A percentile compares a stretch with the other conserved stretches of the same genome.
Evolutionary conservation across 2,329 filamentous ascomycete genomes (phyloP).

Genomic region (Phoma sp.): DNA sequence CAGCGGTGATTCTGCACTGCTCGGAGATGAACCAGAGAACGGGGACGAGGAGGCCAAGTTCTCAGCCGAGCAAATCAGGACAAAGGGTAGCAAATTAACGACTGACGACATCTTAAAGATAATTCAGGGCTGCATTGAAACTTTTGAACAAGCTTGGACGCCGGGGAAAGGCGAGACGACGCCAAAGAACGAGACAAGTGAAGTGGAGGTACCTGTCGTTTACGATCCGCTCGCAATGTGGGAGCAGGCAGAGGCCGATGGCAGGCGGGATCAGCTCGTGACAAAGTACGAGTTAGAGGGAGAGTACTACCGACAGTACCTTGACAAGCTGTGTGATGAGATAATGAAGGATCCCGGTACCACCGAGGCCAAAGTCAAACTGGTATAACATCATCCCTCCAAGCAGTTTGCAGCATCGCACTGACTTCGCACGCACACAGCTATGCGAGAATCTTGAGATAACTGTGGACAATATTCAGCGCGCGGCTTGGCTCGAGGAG

Average conservation of each 20-base stretch:
- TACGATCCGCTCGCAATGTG: slow-evolving; percentile 28
- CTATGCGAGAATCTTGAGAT: slow-evolving; percentile 67
- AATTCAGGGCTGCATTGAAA: slow-evolving; percentile 36
- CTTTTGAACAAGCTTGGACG: slow-evolving; percentile 26
- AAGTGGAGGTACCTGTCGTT: slow-evolving; percentile 9
- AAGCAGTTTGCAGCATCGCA: no score
- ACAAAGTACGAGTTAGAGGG: slow-evolving; percentile 21
- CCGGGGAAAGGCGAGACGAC: slow-evolving; percentile 21
- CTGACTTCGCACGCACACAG: slow-evolving; percentile 52
- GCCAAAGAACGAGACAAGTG: not conserved
- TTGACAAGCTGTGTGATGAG: slow-evolving; percentile 28
- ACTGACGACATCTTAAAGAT: slow-evolving; percentile 21
- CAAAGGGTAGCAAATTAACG: slow-evolving; percentile 15
- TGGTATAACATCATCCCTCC: not conserved
- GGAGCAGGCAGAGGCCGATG: slow-evolving; percentile 27
- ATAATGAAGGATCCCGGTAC: slow-evolving; percentile 54
- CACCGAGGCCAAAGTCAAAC: slow-evolving; percentile 45
- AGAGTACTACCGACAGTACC: slow-evolving; percentile 20
- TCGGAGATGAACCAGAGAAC: not conserved
- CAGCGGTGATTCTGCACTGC: slow-evolving; percentile 1
- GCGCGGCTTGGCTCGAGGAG: slow-evolving; percentile 53
- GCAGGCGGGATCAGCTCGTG: slow-evolving; percentile 18
- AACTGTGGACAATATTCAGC: slow-evolving; percentile 67
- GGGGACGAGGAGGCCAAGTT: not conserved
- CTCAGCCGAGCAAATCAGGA: not conserved